Conservation (phyloP, 2,329 filamentous ascomycete genomes). For the Aspergillus pseudoviridinutans region DNA sequence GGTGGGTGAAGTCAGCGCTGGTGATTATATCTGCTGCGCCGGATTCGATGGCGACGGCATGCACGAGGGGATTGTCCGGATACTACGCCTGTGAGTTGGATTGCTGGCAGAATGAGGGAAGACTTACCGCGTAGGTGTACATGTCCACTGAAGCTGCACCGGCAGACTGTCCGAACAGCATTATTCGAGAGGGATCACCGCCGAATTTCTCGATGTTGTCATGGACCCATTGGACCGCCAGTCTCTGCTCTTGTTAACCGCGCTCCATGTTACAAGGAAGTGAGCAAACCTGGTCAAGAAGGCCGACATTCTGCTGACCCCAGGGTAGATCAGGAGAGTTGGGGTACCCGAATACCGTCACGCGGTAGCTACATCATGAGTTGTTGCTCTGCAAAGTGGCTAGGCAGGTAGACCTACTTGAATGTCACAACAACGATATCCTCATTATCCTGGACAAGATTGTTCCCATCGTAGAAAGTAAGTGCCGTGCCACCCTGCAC, state of each 20-base stretch:
- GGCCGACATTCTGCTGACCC: conserved; percentile 11
- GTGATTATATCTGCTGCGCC: conserved; percentile 4
- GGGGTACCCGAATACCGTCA: conserved; percentile 18
- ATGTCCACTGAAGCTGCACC: conserved; percentile 33
- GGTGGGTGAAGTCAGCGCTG: not conserved
- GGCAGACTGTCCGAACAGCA: conserved; percentile 49
- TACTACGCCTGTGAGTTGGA: not conserved
- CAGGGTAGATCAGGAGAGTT: conserved; percentile 11
- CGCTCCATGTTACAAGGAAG: no score
- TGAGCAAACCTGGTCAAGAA: conserved; percentile 14
- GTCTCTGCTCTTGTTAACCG: no score
- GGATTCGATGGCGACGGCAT: conserved; percentile 7
- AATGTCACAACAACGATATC: conserved; percentile 15
- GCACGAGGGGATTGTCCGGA: conserved; percentile 2
- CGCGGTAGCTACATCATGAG: conserved; percentile 10
- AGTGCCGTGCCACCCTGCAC: conserved; percentile 8
- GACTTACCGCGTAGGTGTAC: conserved; percentile 9
- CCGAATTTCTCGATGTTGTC: conserved; percentile 49
- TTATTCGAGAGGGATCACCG: conserved; percentile 46
- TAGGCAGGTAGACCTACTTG: conserved; percentile 7
- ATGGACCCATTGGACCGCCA: conserved; percentile 42
- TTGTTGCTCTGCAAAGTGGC: no score
- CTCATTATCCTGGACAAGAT: conserved; percentile 12
- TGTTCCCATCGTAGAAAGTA: conserved; percentile 11
- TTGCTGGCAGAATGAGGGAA: not conserved